These are phyloP conservation scores for Collariella sp. DNA, from an alignment of 495 filamentous ascomycete species.

Conservation along the genomic window DNA sequence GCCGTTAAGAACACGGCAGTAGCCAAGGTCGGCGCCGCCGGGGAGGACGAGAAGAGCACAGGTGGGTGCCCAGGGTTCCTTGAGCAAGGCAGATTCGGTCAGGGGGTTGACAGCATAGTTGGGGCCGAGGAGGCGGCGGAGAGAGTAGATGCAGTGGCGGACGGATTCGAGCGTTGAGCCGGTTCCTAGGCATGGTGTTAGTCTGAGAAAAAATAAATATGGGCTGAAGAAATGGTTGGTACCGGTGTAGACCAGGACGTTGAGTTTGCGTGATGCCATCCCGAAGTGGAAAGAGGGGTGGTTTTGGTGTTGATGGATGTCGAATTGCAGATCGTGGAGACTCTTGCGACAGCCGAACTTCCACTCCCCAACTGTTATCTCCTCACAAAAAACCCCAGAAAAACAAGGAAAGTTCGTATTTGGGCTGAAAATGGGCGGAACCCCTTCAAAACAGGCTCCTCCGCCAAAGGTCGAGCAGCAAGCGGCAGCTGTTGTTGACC, in stretches of 20 bases:
- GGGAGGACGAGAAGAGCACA: conserved; percentile 89
- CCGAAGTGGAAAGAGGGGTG: background rate
- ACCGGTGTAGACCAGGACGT: conserved; percentile 85
- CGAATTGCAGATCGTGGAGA: background rate
- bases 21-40: conserved; percentile 89
- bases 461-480: conserved; percentile 31
- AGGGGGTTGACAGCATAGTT: conserved; percentile 89
- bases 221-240: conserved; percentile 9
- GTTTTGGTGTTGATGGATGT: background rate
- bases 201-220: background rate
- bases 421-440: conserved; percentile 4
- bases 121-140: conserved; percentile 82
- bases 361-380: background rate
- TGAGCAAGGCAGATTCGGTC: conserved; percentile 65
- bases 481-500: conserved; percentile 20
- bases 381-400: background rate
- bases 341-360: background rate
- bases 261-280: conserved; percentile 59
- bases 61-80: conserved; percentile 83
- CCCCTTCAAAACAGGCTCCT: conserved; percentile 46
- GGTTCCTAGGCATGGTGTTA: conserved; percentile 46
- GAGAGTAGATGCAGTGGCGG: conserved; percentile 77
- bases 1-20: conserved; percentile 82
- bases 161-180: conserved; percentile 84
- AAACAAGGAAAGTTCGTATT: too few relatives aligned